phyloP scores from a whole-genome alignment of 179 eudicot genomes.

The Silene coronaria region DNA sequence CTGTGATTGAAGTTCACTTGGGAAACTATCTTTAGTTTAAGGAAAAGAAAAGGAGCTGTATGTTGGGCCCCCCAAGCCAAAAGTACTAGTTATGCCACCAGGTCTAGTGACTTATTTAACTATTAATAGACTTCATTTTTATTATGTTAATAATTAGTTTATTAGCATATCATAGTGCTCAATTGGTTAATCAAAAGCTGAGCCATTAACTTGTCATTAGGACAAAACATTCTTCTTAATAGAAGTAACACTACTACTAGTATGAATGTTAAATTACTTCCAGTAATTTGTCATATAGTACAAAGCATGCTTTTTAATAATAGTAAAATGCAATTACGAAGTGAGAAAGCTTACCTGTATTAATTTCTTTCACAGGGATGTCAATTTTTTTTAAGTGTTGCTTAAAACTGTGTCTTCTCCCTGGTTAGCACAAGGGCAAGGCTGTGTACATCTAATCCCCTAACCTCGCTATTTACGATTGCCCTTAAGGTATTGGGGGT shows the following conservation, averaged over 20 bases:
- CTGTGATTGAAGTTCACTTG: background rate
- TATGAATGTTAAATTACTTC: background rate
- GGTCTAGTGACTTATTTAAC: background rate
- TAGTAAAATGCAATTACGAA: background rate
- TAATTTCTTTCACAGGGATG: too few species aligned
- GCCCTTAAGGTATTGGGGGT: too few species aligned
- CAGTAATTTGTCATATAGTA: background rate
- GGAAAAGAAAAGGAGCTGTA: too few species aligned
- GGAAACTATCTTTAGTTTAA: background rate
- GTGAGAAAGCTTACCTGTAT: too few species aligned
- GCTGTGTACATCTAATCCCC: too few species aligned
- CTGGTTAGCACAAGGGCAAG: too few species aligned
- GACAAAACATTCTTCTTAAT: conserved; percentile 1
- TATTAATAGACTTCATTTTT: background rate
- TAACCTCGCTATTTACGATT: too few species aligned
- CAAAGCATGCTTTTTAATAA: background rate
- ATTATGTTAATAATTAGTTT: background rate
- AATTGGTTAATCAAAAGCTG: background rate
- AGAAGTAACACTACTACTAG: background rate
- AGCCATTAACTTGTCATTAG: background rate
- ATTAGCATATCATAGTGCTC: background rate
- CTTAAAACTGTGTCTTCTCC: too few species aligned
- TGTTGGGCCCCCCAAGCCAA: too few species aligned
- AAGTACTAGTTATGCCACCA: too few species aligned
- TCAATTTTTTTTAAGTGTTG: too few species aligned